These are phyloP conservation scores for Cucumis melo DNA, from an alignment of 306 rosid genomes.

Conservation along the genomic window DNA sequence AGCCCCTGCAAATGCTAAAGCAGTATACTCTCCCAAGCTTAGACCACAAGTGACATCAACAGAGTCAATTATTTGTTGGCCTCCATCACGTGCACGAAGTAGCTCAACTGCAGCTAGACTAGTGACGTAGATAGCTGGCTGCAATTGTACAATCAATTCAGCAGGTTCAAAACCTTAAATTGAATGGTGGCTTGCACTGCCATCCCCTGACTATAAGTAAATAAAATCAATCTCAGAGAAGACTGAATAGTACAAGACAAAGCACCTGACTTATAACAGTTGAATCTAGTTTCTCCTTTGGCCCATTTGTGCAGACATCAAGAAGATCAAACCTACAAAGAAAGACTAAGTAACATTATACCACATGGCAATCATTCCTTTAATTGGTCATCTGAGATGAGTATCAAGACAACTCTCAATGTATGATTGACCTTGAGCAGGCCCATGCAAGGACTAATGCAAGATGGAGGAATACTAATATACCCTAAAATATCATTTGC, in stretches of 20 bases:
- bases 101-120: conserved; percentile 97
- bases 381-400: not conserved
- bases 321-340: conserved; percentile 82
- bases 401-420: not conserved
- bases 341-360: not conserved
- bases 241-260: not conserved
- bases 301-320: conserved; percentile 79
- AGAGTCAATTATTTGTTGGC: conserved; percentile 77
- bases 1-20: conserved; percentile 88
- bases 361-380: not conserved
- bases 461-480: not conserved
- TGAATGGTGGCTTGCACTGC: not conserved
- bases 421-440: not conserved
- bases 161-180: not conserved
- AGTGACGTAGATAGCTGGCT: conserved; percentile 97
- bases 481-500: conserved; percentile 86
- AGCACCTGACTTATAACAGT: conserved; percentile 82
- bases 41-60: conserved; percentile 96
- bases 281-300: conserved; percentile 85
- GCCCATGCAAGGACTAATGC: not conserved
- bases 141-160: conserved; percentile 16
- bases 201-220: not conserved
- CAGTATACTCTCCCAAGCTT: conserved; percentile 95
- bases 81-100: conserved; percentile 76
- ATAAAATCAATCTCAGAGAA: not conserved